phyloP scores from a whole-genome alignment of 257 asterid genomes.

The Fraxinus excelsior region DNA sequence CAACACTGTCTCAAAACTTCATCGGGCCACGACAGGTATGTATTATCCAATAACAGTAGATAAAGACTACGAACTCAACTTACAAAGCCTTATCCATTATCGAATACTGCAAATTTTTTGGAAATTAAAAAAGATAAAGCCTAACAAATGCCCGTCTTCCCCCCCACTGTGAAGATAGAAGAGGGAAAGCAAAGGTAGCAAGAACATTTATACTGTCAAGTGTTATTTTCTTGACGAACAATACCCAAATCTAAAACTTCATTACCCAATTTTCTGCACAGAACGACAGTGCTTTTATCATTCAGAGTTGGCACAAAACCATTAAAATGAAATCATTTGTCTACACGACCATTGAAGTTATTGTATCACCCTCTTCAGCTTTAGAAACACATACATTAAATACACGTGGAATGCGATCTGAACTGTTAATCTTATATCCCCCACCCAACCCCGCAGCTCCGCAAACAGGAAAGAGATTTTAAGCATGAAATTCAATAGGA shows the following conservation, averaged over 20 bases:
- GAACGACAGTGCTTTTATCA: not conserved
- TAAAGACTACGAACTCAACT: constrained; percentile 17
- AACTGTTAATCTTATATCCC: not conserved
- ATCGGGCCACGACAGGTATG: not conserved
- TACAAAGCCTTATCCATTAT: constrained; percentile 15
- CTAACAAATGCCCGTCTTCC: constrained; percentile 16
- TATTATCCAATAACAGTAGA: constrained; percentile 8
- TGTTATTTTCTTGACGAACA: constrained; percentile 18
- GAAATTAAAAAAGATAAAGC: constrained; percentile 10
- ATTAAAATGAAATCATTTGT: constrained; percentile 10
- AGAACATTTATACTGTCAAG: not conserved
- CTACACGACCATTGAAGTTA: not conserved
- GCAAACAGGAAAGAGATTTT: constrained; percentile 8
- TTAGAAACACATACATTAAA: not conserved
- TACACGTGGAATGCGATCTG: not conserved
- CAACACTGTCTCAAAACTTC: constrained; percentile 12
- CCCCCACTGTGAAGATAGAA: constrained; percentile 6
- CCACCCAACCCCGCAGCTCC: not conserved
- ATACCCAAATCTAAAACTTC: not conserved
- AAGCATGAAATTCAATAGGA: not conserved
- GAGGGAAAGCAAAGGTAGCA: constrained; percentile 4
- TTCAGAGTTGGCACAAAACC: constrained; percentile 16
- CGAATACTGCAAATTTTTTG: constrained; percentile 17
- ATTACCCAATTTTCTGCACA: not conserved
- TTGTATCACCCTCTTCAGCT: constrained; percentile 16